These are phyloP conservation scores for Hymenoscyphus linearis DNA, from an alignment of 2,329 filamentous ascomycete genomes.

Conservation along the genomic window DNA sequence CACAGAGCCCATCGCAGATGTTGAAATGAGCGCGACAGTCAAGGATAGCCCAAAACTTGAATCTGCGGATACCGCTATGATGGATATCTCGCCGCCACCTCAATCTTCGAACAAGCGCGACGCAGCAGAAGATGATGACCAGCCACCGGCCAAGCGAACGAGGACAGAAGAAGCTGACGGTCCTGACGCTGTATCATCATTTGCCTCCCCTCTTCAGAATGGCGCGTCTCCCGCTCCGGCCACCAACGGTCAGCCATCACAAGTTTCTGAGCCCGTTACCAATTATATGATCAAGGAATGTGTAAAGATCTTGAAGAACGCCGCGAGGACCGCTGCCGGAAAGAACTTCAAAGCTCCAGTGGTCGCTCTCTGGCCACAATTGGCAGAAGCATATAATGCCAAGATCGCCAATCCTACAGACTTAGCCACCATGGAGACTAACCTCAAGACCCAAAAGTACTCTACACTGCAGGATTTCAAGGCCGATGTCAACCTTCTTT, in stretches of 20 bases:
- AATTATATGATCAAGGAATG: slow-evolving; percentile 56
- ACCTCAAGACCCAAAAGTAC: slow-evolving; percentile 65
- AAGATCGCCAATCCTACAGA: slow-evolving; percentile 77
- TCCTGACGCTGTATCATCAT: slow-evolving; percentile 6
- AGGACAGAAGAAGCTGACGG: slow-evolving; percentile 55
- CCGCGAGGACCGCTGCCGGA: slow-evolving; percentile 84
- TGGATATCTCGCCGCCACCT: slow-evolving; percentile 30
- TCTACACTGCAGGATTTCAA: slow-evolving; percentile 65
- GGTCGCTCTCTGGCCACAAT: slow-evolving; percentile 64
- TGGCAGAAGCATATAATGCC: slow-evolving; percentile 68
- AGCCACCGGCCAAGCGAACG: slow-evolving; percentile 74
- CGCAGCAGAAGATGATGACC: slow-evolving; percentile 63
- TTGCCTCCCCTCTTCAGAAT: slow-evolving; percentile 21
- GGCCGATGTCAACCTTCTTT: slow-evolving; percentile 69
- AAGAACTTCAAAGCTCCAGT: slow-evolving; percentile 73
- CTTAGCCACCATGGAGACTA: slow-evolving; percentile 73
- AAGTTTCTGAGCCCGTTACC: slow-evolving; percentile 42
- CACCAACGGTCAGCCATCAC: background rate
- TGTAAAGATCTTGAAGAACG: slow-evolving; percentile 60
- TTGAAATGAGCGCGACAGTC: background rate
- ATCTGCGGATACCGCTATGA: slow-evolving; percentile 25
- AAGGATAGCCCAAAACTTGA: background rate
- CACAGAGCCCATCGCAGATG: background rate
- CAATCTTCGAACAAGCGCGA: slow-evolving; percentile 63
- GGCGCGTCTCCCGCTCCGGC: slow-evolving; percentile 16